phyloP scores from a whole-genome alignment of 1,139 yeast species.

The Geotrichum histeridarum region DNA sequence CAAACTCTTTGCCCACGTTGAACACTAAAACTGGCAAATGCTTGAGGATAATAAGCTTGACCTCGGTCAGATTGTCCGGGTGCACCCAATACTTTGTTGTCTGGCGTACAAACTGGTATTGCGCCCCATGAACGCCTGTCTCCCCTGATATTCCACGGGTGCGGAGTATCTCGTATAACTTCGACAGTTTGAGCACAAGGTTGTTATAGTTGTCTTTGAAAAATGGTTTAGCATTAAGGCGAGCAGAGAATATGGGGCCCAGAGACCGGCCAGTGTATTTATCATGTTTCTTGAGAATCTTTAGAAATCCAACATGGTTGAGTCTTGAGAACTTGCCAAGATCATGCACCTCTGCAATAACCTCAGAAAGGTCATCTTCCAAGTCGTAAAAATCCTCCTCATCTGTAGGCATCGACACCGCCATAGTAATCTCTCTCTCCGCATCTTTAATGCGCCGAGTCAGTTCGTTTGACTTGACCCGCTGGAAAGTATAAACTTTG shows the following conservation, averaged over 20 bases:
- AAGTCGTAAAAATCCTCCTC: slow-evolving; percentile 87
- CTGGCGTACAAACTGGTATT: slow-evolving; percentile 96
- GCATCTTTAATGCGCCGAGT: slow-evolving; percentile 75
- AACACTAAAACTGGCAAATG: slow-evolving; percentile 95
- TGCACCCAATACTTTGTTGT: slow-evolving; percentile 99
- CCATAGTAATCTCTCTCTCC: slow-evolving; percentile 60
- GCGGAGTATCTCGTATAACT: slow-evolving; percentile 84
- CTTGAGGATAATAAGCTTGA: slow-evolving; percentile 83
- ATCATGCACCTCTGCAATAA: slow-evolving; percentile 96
- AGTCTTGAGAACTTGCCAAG: slow-evolving; percentile 86
- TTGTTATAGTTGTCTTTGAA: slow-evolving; percentile 91
- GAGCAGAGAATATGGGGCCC: slow-evolving; percentile 87
- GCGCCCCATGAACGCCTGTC: slow-evolving; percentile 92
- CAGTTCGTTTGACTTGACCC: slow-evolving; percentile 79
- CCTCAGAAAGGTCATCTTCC: slow-evolving; percentile 86
- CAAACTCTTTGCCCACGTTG: slow-evolving; percentile 93
- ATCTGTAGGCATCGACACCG: slow-evolving; percentile 44
- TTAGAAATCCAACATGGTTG: slow-evolving; percentile 94
- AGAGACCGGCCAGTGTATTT: slow-evolving; percentile 77
- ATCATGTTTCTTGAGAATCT: slow-evolving; percentile 93
- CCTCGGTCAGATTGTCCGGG: slow-evolving; percentile 96
- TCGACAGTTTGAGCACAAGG: slow-evolving; percentile 81
- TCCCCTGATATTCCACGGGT: slow-evolving; percentile 98
- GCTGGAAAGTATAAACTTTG: slow-evolving; percentile 85
- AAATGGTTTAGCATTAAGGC: slow-evolving; percentile 89